phyloP scores from a whole-genome alignment of 2,329 filamentous ascomycete genomes.

The Epichloe brachyelytri region DNA sequence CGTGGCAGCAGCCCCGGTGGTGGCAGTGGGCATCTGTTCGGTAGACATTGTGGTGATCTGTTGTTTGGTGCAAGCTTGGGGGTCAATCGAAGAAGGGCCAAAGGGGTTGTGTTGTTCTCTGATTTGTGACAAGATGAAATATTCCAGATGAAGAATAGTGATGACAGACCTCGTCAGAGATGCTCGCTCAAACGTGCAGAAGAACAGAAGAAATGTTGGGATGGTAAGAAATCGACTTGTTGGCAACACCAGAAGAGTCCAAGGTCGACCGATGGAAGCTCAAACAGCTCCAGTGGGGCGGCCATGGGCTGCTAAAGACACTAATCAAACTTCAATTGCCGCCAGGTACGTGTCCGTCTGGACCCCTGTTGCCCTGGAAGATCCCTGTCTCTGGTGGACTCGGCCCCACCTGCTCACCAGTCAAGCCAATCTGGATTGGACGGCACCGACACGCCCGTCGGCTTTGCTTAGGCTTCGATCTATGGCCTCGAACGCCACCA shows the following conservation, averaged over 20 bases:
- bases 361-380: not conserved
- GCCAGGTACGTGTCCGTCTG: not conserved
- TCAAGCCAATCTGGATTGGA: not conserved
- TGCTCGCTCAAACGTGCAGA: not conserved
- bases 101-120: not conserved
- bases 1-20: conserved; percentile 9
- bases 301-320: not conserved
- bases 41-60: conserved; percentile 9
- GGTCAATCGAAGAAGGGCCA: not conserved
- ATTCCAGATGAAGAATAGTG: too few relatives aligned
- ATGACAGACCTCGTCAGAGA: too few relatives aligned
- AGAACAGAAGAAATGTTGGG: not conserved
- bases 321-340: not conserved
- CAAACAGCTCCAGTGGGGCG: not conserved
- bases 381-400: not conserved
- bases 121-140: too few relatives aligned
- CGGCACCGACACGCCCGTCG: too few relatives aligned
- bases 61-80: not conserved
- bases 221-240: not conserved
- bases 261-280: not conserved
- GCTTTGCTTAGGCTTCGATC: too few relatives aligned
- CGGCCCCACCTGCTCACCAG: too few relatives aligned
- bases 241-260: not conserved
- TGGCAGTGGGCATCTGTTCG: conserved; percentile 12
- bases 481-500: too few relatives aligned